Percentiles rank a stretch among this genome's conserved stretches.
These are phyloP conservation scores for Fusarium nematophilum DNA, from an alignment of 2,329 filamentous ascomycete species.

Conservation along the genomic window DNA sequence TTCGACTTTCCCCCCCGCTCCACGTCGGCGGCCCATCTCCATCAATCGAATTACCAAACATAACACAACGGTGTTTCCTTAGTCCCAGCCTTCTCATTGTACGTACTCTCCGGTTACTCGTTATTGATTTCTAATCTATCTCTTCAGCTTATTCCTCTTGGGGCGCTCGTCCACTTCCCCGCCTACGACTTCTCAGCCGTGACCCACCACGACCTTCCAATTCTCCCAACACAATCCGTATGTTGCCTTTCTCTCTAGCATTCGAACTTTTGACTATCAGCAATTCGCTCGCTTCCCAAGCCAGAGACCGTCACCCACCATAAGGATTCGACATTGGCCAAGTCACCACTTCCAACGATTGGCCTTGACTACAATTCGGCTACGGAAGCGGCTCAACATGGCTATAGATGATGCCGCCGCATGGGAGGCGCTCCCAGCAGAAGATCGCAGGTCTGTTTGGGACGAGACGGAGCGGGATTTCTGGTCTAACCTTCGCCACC, in stretches of 20 bases:
- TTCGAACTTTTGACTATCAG: conserved; percentile 4
- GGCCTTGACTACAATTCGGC: background rate
- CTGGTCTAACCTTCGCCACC: conserved; percentile 45
- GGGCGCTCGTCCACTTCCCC: conserved; percentile 20
- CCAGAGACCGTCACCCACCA: conserved; percentile 17
- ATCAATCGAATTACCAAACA: background rate
- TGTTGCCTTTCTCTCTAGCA: conserved; percentile 14
- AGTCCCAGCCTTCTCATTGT: conserved; percentile 6
- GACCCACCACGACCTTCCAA: conserved; percentile 31
- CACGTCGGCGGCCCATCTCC: conserved; percentile 16
- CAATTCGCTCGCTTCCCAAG: background rate
- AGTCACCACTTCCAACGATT: conserved; percentile 8
- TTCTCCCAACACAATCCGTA: conserved; percentile 27
- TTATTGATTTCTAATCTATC: conserved; percentile 26
- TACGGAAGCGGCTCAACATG: conserved; percentile 28
- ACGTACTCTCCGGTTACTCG: conserved; percentile 27
- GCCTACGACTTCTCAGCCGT: conserved; percentile 31
- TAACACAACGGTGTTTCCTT: too few species aligned
- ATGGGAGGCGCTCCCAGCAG: conserved; percentile 46
- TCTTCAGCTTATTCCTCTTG: conserved; percentile 21
- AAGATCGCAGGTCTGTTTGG: conserved; percentile 51
- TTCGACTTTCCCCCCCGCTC: too few species aligned
- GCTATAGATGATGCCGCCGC: conserved; percentile 39
- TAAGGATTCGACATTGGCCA: conserved; percentile 7
- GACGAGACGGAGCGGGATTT: conserved; percentile 51